Evolutionary conservation across 169 alveolate species (phyloP), one percentile per base, ranked within the genome.

Genomic region (Plasmodium blacklocki): DNA sequence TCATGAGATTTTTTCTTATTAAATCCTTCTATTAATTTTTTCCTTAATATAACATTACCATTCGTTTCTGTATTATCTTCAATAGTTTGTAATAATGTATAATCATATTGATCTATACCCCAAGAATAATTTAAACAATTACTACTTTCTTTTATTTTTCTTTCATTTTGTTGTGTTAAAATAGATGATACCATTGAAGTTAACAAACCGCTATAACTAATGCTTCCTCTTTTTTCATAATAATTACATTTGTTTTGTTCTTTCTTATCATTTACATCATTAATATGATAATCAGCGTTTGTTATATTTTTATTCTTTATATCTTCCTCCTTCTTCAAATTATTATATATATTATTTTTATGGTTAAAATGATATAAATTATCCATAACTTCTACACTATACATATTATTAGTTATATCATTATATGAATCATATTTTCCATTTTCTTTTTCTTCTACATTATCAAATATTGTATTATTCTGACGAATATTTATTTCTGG

Each of bases 161-260:
- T 83, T 14, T 83, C 91, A 47, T 83, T 83, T 9, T 83, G 85
- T 50, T 83, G 91, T 49, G 91, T 68, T 19, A 83, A 62, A 8
- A 83, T 83, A 9, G 91, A 83, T 7, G 91, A 83, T 19, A 83
- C 83, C 91, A 83, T 83, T 19, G 91, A 83, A 2, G 91, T 83
- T 56, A 83, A 72, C 26, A 83, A 26, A 12, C 91, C 91, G 47
- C 91, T 83, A n/a, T 83, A 83, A 8, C 43, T 83, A 1, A 83
- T 21, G 8, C 76, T 83, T 4, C 66, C 74, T 23, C 76, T 83
- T 52, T 83, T 83, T 62, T 72, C 43, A 73, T 29, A 68, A 49
- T 29, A 49, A 19, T 68, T 39, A 39, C 2, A 39, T 5, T 58
- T 19, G 21, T 47, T 52, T 23, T 47, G 0, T 9, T 14, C 9